phyloP scores from a whole-genome alignment of 1,284 basidiomycete genomes.

The Austroboletus olivaceoglutinosus region DNA sequence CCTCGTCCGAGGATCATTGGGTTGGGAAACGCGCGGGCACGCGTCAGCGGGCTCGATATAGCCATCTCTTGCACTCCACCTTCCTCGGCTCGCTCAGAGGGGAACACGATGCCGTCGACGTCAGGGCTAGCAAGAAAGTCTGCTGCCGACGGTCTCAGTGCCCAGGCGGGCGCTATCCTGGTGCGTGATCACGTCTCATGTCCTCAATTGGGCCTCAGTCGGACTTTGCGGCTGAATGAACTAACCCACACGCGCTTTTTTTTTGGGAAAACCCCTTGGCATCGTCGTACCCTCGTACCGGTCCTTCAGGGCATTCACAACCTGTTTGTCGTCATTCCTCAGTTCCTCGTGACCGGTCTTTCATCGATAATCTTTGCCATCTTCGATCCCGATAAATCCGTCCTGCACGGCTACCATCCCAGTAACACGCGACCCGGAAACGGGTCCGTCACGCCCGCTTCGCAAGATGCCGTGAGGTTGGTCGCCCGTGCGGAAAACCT shows the following conservation, averaged over 20 bases:
- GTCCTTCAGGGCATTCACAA: conserved; percentile 80
- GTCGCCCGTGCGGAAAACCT: conserved; percentile 10
- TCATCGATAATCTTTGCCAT: conserved; percentile 67
- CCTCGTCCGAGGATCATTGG: conserved; percentile 7
- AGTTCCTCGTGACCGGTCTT: conserved; percentile 68
- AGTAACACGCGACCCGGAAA: conserved; percentile 28
- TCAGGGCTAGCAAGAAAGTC: conserved; percentile 13
- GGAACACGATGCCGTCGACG: conserved; percentile 5
- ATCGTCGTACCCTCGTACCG: conserved; percentile 4
- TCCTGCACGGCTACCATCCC: conserved; percentile 39
- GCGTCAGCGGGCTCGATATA: conserved; percentile 23
- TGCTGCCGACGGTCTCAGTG: conserved; percentile 46
- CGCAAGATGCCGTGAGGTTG: conserved; percentile 9
- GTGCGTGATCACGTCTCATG: conserved; percentile 42
- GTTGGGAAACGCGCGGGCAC: conserved; percentile 18
- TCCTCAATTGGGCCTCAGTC: conserved; percentile 1
- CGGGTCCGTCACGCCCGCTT: conserved; percentile 24
- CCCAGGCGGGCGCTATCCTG: conserved; percentile 87
- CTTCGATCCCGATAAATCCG: conserved; percentile 56
- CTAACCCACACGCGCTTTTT: neutral
- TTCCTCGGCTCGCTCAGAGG: conserved; percentile 3
- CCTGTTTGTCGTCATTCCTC: conserved; percentile 79
- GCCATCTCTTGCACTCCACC: conserved; percentile 5
- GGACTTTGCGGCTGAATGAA: conserved; percentile 1
- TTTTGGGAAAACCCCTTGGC: neutral